Conservation (phyloP, 2,329 filamentous ascomycete genomes). For the Fonsecaea pedrosoi region DNA sequence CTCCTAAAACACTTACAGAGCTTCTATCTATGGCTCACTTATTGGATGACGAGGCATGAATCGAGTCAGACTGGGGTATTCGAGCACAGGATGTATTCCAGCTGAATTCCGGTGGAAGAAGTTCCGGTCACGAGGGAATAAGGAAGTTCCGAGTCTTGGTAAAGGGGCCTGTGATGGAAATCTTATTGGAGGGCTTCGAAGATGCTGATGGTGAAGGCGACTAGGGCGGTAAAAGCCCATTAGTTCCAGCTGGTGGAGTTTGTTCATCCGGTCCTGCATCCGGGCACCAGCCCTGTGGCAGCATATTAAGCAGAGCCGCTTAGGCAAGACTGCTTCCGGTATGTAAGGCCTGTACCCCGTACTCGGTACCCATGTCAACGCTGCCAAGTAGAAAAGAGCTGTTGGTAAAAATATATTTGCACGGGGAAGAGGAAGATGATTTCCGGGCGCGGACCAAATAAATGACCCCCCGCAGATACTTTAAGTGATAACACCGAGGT, state of each 20-base stretch:
- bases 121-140: conserved; percentile 8
- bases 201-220: background rate
- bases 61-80: background rate
- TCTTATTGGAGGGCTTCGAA: background rate
- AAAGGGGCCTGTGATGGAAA: background rate
- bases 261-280: background rate
- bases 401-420: no score
- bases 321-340: no score
- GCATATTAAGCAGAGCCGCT: no score
- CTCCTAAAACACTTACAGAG: conserved; percentile 5
- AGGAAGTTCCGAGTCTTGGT: background rate
- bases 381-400: no score
- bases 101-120: conserved; percentile 15
- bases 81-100: background rate
- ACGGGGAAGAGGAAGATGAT: no score
- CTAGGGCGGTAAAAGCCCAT: no score
- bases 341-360: no score
- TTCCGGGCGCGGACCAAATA: no score
- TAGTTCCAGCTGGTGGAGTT: background rate
- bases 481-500: no score
- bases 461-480: no score
- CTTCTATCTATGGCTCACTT: conserved; percentile 6
- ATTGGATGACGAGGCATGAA: background rate
- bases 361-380: no score
- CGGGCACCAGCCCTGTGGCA: background rate